A percentile compares a stretch with the other conserved stretches of the same genome.
phyloP scores from a whole-genome alignment of 192 early-diverging fungal species.

The Glomus cerebriforme region DNA sequence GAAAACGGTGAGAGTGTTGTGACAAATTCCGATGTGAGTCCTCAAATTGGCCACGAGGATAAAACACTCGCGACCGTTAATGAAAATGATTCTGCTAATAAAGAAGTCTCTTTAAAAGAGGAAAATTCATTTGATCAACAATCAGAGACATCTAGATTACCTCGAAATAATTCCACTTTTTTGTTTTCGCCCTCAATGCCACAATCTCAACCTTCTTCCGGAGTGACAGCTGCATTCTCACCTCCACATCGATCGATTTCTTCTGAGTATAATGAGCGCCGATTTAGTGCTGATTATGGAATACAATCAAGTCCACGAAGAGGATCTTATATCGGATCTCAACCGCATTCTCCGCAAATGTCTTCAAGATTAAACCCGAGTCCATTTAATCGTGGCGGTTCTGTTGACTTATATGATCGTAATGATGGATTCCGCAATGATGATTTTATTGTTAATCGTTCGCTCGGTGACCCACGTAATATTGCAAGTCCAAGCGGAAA shows the following conservation, averaged over 20 bases:
- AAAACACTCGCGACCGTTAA: background rate
- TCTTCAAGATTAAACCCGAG: background rate
- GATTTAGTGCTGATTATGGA: slow-evolving; percentile 21
- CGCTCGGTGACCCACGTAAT: no score
- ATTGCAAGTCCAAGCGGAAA: background rate
- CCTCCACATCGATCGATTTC: slow-evolving; percentile 3
- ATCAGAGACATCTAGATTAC: background rate
- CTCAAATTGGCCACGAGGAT: background rate
- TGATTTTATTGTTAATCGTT: slow-evolving; percentile 1
- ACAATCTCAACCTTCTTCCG: background rate
- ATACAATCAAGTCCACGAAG: background rate
- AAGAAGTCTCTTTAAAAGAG: background rate
- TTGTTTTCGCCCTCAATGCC: background rate
- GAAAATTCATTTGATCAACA: background rate
- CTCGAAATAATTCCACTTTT: background rate
- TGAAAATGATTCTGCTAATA: background rate
- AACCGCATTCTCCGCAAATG: background rate
- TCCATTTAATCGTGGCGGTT: slow-evolving; percentile 3
- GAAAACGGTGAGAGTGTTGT: background rate
- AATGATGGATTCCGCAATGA: slow-evolving; percentile 9
- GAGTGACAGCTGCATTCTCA: background rate
- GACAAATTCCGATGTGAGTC: background rate
- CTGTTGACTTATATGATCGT: slow-evolving; percentile 8
- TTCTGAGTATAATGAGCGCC: slow-evolving; percentile 13
- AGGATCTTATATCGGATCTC: slow-evolving; percentile 3